Evolutionary conservation across 1,139 yeast species (phyloP), one percentile per base, ranked within the genome.

Genomic region (Pichia sp.): DNA sequence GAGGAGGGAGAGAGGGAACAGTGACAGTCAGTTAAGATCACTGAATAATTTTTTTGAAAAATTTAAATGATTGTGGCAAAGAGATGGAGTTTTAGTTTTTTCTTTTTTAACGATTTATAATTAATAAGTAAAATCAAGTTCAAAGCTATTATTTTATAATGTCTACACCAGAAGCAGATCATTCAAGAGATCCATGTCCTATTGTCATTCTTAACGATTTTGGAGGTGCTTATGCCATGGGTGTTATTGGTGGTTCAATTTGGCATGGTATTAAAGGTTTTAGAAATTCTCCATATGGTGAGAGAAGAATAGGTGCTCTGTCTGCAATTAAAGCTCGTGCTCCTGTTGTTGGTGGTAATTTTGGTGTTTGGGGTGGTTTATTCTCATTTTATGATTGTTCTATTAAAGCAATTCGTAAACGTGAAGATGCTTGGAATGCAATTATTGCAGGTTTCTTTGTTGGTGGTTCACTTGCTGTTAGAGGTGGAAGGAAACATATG

Each of bases 261-360:
- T 92, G 98, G 98, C 98, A 92, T 72, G 97, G 97, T 62, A 85
- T 92, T 62, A 92, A 94, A 66, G 99, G 99, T 40, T 92, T 92
- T 77, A 80, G 98, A 67, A 94, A 94, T 74, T 87, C 97, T 12
- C 98, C 99, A 46, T 75, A 81, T 53, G 98, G 98, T 50, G 98
- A 92, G 68, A 81, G 97, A 71, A 75, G 95, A 58, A 70, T 78
- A 52, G 98, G 98, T 43, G 87, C 96, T 26, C 63, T 92, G 51
- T 73, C 87, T 33, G 97, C 97, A 43, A 83, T 92, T 57, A 87
- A 89, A 65, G 87, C 96, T 48, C 78, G 98, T 67, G 98, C 97
- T 2, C 99, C 99, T 36, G 96, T 92, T 42, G 90, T 92, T 47
- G 99, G 98, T 53, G 99, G 99, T 61, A 92, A 92, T 68, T 92